Conservation (phyloP, 2,329 filamentous ascomycete genomes). For the Trichoderma brevicompactum region DNA sequence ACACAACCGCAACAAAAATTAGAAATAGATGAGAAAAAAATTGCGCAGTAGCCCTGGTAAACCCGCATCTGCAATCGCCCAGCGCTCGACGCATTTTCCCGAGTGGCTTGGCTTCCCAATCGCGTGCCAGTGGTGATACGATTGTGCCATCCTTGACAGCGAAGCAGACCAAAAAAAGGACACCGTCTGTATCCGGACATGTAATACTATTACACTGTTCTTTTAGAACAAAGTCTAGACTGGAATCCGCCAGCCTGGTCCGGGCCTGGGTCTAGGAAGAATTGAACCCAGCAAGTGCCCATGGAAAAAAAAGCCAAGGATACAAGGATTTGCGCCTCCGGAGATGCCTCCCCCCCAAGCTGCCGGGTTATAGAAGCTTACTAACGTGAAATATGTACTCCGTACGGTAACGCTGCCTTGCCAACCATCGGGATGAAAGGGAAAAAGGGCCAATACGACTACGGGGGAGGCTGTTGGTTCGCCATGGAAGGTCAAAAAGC, state of each 20-base stretch:
- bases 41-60: no score
- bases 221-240: no score
- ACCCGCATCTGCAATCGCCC: neutral
- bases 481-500: neutral
- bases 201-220: no score
- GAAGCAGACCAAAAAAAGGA: no score
- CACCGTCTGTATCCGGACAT: no score
- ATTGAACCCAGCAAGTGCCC: neutral
- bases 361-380: neutral
- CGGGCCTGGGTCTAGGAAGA: neutral
- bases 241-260: no score
- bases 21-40: no score
- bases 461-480: neutral
- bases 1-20: no score
- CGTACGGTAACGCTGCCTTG: no score
- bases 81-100: neutral
- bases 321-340: neutral
- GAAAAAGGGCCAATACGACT: neutral
- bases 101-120: neutral
- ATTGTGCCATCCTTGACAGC: neutral
- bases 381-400: neutral
- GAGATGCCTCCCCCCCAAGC: neutral
- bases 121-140: constrained; percentile 1
- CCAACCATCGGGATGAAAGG: no score
- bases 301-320: neutral